phyloP scores from a whole-genome alignment of 2,329 filamentous ascomycete species.

The Fusarium ambrosium region DNA sequence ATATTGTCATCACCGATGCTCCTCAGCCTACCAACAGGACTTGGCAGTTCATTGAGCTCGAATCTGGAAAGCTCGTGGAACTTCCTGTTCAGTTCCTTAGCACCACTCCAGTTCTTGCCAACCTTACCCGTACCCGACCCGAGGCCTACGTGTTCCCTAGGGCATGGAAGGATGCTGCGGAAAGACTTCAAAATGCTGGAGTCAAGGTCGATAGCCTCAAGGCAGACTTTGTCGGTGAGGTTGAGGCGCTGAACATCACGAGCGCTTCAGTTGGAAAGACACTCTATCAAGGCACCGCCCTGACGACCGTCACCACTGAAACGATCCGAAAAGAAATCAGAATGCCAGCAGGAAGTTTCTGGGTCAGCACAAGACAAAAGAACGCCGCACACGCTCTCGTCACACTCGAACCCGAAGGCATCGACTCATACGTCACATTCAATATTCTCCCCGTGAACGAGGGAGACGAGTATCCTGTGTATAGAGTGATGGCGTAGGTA shows the following conservation, averaged over 20 bases:
- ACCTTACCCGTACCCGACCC: constrained; percentile 44
- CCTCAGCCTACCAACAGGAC: constrained; percentile 39
- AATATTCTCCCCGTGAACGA: constrained; percentile 40
- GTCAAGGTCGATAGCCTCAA: constrained; percentile 41
- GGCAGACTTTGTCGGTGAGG: constrained; percentile 39
- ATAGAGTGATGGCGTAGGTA: constrained; percentile 58
- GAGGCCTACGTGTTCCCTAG: constrained; percentile 48
- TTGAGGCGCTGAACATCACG: constrained; percentile 41
- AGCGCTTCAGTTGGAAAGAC: constrained; percentile 23
- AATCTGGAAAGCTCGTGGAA: constrained; percentile 43
- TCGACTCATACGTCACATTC: constrained; percentile 45
- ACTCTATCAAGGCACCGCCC: constrained; percentile 42
- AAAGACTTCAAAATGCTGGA: constrained; percentile 41
- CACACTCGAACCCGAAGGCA: constrained; percentile 46
- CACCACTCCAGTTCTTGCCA: constrained; percentile 43
- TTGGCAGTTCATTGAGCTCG: constrained; percentile 46
- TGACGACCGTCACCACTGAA: constrained; percentile 43
- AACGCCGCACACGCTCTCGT: constrained; percentile 47
- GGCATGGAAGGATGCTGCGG: constrained; percentile 42
- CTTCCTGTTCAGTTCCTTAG: constrained; percentile 42
- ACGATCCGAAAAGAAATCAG: constrained; percentile 30
- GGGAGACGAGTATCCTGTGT: constrained; percentile 49
- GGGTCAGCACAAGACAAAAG: constrained; percentile 44
- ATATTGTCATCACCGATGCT: constrained; percentile 45
- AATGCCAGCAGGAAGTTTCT: constrained; percentile 45